A percentile compares a stretch with the other conserved stretches of the same genome.
Evolutionary conservation across 129 eudicot genomes (phyloP).

Genomic region (Flaveria brownii): DNA sequence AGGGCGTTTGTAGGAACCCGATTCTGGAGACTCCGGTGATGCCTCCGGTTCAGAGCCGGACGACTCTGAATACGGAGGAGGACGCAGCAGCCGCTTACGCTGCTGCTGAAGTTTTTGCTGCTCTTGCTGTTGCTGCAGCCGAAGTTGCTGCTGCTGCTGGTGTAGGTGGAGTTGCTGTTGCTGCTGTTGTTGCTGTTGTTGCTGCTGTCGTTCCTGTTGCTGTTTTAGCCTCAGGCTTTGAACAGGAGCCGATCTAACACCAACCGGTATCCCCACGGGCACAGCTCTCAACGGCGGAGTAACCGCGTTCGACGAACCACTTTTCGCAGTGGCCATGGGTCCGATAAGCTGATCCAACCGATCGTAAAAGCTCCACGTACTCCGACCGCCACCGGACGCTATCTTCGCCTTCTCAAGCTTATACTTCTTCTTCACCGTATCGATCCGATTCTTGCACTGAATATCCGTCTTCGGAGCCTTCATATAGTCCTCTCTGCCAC

Average conservation of each 20-base stretch:
- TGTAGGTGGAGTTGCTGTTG: slow-evolving; percentile 12
- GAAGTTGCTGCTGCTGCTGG: background rate
- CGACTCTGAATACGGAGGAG: slow-evolving; percentile 50
- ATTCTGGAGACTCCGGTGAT: slow-evolving; percentile 66
- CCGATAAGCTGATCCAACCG: slow-evolving; percentile 68
- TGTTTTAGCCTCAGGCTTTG: slow-evolving; percentile 41
- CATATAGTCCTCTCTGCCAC: slow-evolving; percentile 54
- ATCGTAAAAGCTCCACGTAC: slow-evolving; percentile 74
- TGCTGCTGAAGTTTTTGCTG: background rate
- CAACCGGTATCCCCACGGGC: slow-evolving; percentile 81
- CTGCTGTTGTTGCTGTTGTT: background rate
- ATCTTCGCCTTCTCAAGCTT: slow-evolving; percentile 77
- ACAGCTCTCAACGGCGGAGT: slow-evolving; percentile 33
- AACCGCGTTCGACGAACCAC: slow-evolving; percentile 14
- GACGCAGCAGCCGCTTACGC: slow-evolving; percentile 36
- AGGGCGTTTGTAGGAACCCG: slow-evolving; percentile 49
- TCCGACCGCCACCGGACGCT: slow-evolving; percentile 55
- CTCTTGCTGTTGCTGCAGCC: background rate
- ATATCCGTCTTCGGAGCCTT: slow-evolving; percentile 76
- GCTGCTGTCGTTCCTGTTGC: slow-evolving; percentile 38
- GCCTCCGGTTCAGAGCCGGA: slow-evolving; percentile 64
- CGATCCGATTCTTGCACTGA: slow-evolving; percentile 89
- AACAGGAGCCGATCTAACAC: slow-evolving; percentile 55
- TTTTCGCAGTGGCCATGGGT: slow-evolving; percentile 39
- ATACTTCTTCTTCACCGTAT: slow-evolving; percentile 86